These are phyloP conservation scores for Stemphylium beticola DNA, from an alignment of 2,329 filamentous ascomycete species.

Conservation along the genomic window DNA sequence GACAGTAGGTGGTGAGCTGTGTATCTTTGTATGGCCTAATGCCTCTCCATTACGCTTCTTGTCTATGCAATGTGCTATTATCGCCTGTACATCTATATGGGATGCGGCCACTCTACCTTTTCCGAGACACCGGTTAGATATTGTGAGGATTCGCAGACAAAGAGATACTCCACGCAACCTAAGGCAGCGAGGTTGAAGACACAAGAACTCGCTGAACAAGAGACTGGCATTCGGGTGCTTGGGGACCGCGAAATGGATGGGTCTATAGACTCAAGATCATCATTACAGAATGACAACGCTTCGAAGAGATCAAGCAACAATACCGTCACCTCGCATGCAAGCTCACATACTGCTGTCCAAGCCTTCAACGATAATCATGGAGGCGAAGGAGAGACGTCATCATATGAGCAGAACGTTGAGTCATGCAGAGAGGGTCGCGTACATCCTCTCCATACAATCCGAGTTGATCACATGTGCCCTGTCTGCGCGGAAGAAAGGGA, in stretches of 20 bases:
- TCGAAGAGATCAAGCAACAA: neutral
- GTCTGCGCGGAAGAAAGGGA: slow-evolving; percentile 12
- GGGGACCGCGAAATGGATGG: neutral
- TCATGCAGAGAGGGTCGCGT: slow-evolving; percentile 3
- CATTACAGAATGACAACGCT: neutral
- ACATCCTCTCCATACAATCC: slow-evolving; percentile 5
- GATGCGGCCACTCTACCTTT: slow-evolving; percentile 51
- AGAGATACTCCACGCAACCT: neutral
- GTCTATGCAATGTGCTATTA: slow-evolving; percentile 51
- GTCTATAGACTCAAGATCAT: neutral
- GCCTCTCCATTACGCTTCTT: neutral
- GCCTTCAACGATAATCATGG: no score
- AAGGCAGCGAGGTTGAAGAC: no score
- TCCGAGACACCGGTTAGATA: slow-evolving; percentile 41
- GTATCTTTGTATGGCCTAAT: neutral
- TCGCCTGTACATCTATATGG: slow-evolving; percentile 50
- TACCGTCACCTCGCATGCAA: neutral
- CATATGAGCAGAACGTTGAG: neutral
- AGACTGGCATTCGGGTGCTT: no score
- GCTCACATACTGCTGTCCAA: neutral
- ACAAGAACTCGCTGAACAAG: no score
- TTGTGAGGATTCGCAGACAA: slow-evolving; percentile 35
- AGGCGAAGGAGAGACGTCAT: no score
- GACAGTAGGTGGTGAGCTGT: neutral
- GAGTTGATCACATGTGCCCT: neutral